Evolutionary conservation across 169 alveolate genomes (phyloP).

Genomic region (Cryptosporidium andersoni): DNA sequence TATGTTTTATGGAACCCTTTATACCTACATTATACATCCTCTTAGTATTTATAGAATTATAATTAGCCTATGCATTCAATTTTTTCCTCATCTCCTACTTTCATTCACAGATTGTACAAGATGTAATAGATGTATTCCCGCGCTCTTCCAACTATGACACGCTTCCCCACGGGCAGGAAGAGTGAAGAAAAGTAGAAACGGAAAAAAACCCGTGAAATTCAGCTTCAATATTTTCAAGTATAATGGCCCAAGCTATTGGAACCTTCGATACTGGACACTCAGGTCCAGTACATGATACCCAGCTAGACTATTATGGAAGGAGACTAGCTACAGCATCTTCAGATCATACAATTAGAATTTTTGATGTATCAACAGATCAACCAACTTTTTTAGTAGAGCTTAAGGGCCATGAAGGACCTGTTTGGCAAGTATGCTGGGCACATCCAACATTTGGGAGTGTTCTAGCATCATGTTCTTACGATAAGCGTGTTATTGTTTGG

Average conservation of each 20-base stretch:
- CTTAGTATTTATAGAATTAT: too few relatives aligned
- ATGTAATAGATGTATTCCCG: conserved; percentile 9
- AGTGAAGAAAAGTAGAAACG: conserved; percentile 9
- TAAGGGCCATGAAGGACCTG: conserved; percentile 86
- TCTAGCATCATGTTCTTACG: conserved; percentile 88
- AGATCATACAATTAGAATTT: conserved; percentile 82
- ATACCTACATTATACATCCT: too few relatives aligned
- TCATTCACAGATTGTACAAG: too few relatives aligned
- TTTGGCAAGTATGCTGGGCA: conserved; percentile 90
- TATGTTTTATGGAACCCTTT: too few relatives aligned
- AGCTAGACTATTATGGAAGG: conserved; percentile 87
- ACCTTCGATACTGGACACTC: conserved; percentile 80
- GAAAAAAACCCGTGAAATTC: conserved; percentile 6
- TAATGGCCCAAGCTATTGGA: conserved; percentile 75
- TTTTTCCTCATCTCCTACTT: too few relatives aligned
- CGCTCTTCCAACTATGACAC: conserved; percentile 3
- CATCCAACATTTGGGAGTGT: conserved; percentile 89
- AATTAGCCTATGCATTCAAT: too few relatives aligned
- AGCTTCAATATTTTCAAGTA: background rate
- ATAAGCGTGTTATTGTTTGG: conserved; percentile 84
- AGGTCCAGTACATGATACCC: conserved; percentile 83
- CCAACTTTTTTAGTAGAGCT: conserved; percentile 73
- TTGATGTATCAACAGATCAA: conserved; percentile 79
- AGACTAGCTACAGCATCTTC: conserved; percentile 87
- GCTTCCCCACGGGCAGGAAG: conserved; percentile 50